phyloP scores from a whole-genome alignment of 2,329 filamentous ascomycete genomes.

The Plectosphaerella cucumerina region DNA sequence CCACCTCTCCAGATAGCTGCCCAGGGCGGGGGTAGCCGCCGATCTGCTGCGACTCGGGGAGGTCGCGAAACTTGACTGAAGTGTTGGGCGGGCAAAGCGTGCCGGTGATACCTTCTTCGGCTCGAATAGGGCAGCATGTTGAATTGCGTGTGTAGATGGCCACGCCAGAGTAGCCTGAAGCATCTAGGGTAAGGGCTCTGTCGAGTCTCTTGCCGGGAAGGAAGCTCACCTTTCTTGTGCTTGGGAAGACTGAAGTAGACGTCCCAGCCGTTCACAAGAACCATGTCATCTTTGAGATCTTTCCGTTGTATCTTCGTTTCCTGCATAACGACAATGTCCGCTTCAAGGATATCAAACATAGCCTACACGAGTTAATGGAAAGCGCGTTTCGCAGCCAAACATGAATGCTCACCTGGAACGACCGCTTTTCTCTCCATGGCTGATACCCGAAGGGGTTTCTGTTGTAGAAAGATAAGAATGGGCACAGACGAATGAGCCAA shows the following conservation, averaged over 20 bases:
- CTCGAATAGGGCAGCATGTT: conserved; percentile 78
- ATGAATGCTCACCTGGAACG: conserved; percentile 56
- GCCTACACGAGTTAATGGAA: conserved; percentile 41
- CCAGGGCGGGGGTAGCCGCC: conserved; percentile 76
- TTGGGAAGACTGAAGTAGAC: conserved; percentile 91
- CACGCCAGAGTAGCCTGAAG: conserved; percentile 87
- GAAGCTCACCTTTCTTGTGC: conserved; percentile 74
- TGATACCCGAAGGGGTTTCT: conserved; percentile 83
- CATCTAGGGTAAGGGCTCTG: background rate
- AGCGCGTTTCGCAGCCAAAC: background rate
- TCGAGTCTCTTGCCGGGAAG: background rate
- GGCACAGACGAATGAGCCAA: background rate
- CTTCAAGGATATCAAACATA: conserved; percentile 92
- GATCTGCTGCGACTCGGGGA: conserved; percentile 71
- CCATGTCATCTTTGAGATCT: conserved; percentile 92
- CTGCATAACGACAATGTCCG: conserved; percentile 92
- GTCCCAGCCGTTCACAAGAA: conserved; percentile 91
- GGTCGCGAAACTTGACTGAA: conserved; percentile 65
- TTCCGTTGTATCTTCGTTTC: conserved; percentile 95
- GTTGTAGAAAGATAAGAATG: background rate
- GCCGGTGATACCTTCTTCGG: conserved; percentile 91
- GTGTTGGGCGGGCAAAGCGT: conserved; percentile 71
- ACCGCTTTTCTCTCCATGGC: conserved; percentile 71
- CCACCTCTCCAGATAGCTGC: conserved; percentile 62
- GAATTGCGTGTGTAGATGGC: conserved; percentile 91